Evolutionary conservation across 192 early-diverging fungal genomes (phyloP).

Genomic region (Jimgerdemannia flammicorona): DNA sequence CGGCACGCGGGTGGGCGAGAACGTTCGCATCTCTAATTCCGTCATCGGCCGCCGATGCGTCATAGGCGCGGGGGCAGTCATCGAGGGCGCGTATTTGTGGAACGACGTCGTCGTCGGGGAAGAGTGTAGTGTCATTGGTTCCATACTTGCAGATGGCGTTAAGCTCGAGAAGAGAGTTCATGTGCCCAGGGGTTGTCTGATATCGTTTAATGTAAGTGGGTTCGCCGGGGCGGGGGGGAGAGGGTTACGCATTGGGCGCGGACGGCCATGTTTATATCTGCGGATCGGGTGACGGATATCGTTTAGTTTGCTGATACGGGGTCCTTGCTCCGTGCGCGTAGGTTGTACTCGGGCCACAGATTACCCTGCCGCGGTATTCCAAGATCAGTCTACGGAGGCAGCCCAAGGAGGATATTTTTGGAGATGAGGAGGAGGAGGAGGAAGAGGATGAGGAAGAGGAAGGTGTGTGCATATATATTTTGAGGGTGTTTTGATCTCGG

Average conservation of each 20-base stretch:
- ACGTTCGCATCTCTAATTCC: constrained; percentile 66
- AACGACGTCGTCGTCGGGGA: constrained; percentile 67
- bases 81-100: constrained; percentile 87
- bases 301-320: too few relatives aligned
- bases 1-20: constrained; percentile 70
- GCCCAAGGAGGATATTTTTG: constrained; percentile 17
- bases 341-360: constrained; percentile 71
- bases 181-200: constrained; percentile 71
- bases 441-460: constrained; percentile 10
- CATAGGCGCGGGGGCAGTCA: constrained; percentile 74
- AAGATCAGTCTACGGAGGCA: constrained; percentile 50
- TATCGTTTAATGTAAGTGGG: constrained; percentile 56
- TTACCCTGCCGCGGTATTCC: constrained; percentile 60
- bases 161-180: constrained; percentile 59
- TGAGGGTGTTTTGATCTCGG: background rate
- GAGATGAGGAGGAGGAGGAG: constrained; percentile 13
- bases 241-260: too few relatives aligned
- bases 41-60: constrained; percentile 81
- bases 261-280: too few relatives aligned
- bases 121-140: constrained; percentile 58
- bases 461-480: background rate
- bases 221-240: too few relatives aligned
- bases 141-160: constrained; percentile 76
- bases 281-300: too few relatives aligned
- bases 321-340: constrained; percentile 6